Conservation (phyloP, 2,329 filamentous ascomycete genomes). For the Ophiostoma ulmi region DNA sequence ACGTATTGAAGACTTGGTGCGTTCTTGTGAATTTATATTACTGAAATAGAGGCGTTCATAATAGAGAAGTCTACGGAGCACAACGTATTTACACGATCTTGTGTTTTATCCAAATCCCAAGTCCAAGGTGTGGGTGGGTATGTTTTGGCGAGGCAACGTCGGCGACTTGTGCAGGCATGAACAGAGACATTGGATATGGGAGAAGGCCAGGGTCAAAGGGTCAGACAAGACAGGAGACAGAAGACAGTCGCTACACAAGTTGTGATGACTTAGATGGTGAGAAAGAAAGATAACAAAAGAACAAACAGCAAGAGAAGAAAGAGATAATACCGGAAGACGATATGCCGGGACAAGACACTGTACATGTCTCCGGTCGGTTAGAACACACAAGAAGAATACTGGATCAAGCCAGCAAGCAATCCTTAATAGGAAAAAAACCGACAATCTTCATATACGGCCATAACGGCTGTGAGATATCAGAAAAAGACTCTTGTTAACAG, state of each 20-base stretch:
- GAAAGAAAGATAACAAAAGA: background rate
- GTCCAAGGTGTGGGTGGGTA: conserved; percentile 22
- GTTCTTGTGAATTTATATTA: no score
- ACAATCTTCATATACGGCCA: background rate
- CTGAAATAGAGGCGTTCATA: no score
- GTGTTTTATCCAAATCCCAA: background rate
- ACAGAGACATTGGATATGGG: background rate
- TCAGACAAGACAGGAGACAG: background rate
- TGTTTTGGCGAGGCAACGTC: conserved; percentile 16
- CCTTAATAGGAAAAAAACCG: background rate
- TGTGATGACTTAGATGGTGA: background rate
- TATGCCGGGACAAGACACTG: background rate
- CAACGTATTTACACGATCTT: background rate
- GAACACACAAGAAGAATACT: background rate
- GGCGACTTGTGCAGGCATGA: conserved; percentile 16
- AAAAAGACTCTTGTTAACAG: background rate
- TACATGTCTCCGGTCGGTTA: background rate
- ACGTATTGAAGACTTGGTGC: no score
- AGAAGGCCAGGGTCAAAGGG: background rate
- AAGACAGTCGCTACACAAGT: background rate
- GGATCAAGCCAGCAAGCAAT: background rate
- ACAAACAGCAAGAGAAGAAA: background rate
- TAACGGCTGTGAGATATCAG: background rate
- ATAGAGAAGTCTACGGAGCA: no score
- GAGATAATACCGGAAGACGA: background rate